Evolutionary conservation across 1,139 yeast genomes (phyloP), one percentile per base, ranked within the genome.

Genomic region (Suhomyces bokatorum): DNA sequence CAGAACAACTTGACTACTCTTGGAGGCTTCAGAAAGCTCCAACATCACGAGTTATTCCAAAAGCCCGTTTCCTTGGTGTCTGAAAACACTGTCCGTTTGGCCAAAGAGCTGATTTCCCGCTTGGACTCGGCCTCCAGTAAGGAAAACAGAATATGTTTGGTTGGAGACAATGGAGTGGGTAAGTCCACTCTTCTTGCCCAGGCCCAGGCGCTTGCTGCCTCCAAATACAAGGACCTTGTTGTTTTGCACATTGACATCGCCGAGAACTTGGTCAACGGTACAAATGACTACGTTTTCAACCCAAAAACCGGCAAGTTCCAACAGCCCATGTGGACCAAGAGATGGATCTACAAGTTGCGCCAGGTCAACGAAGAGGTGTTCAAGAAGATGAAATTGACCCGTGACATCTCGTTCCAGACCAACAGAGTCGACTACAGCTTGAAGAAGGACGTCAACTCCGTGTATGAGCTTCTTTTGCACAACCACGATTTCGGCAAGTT

Each of bases 111-210:
- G 46, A 52, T 73, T 7, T 44, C 54, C 13, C 61, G 62, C 29
- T 57, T 70, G 47, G 47, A 40, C 33, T 37, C 49, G 4, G 49
- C 50, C 2, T 42, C 59, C 1, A 70, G 80, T 1, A 56, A 60
- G 14, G 56, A 65, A 11, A 85, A 83, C 60, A 73, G 87, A 57
- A 55, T 77, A 34, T 70, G 86, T 40, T 54, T 91, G 17, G 65
- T 80, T 28, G 98, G 98, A 35, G 82, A 77, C 46, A 69, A 80
- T 39, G 97, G 97, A 38, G 75, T 78, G 10, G 98, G 98, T 10
- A 91, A 91, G 67, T 79, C 93, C 3, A 80, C 90, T 0, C 63
- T 85, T 33, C 57, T 91, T 40, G 68, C 93, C 0, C 97, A 91
- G 62, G 74, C 84, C 1, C 85, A 86, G 45, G 85, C 93, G 0